Percentiles rank a stretch among this genome's conserved stretches.
phyloP scores from a whole-genome alignment of 2,329 filamentous ascomycete genomes.

The Microdochium bolleyi region DNA sequence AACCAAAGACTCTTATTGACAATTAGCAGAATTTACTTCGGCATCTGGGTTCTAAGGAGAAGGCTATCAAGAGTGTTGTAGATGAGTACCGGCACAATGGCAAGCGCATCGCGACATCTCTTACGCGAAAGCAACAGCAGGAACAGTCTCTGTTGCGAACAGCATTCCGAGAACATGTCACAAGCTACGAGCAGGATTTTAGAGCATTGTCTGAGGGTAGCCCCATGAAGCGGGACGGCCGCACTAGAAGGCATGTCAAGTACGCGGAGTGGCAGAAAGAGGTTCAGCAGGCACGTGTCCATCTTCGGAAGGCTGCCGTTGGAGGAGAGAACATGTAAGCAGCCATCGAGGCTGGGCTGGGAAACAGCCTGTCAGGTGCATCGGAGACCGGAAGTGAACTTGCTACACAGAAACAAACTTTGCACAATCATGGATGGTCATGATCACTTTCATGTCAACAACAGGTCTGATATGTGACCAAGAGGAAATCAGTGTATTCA shows the following conservation, averaged over 20 bases:
- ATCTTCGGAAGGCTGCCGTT: background rate
- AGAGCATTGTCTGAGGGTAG: background rate
- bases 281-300: background rate
- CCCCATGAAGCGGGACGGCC: background rate
- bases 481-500: too few species aligned
- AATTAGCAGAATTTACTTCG: constrained; percentile 5
- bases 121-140: constrained; percentile 5
- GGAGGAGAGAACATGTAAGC: too few species aligned
- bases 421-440: too few species aligned
- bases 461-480: too few species aligned
- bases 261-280: background rate
- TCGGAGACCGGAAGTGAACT: too few species aligned
- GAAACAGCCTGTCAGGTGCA: background rate
- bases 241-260: background rate
- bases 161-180: background rate
- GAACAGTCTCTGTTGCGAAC: constrained; percentile 4
- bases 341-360: background rate
- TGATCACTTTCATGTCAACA: too few species aligned
- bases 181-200: background rate
- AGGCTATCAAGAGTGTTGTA: constrained; percentile 5
- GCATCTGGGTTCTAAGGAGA: constrained; percentile 9
- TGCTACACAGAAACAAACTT: too few species aligned
- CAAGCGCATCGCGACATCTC: constrained; percentile 3
- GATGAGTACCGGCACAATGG: constrained; percentile 10
- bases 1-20: background rate